These are phyloP conservation scores for Zostera marina DNA, from an alignment of 116 monocot genomes.

Conservation along the genomic window DNA sequence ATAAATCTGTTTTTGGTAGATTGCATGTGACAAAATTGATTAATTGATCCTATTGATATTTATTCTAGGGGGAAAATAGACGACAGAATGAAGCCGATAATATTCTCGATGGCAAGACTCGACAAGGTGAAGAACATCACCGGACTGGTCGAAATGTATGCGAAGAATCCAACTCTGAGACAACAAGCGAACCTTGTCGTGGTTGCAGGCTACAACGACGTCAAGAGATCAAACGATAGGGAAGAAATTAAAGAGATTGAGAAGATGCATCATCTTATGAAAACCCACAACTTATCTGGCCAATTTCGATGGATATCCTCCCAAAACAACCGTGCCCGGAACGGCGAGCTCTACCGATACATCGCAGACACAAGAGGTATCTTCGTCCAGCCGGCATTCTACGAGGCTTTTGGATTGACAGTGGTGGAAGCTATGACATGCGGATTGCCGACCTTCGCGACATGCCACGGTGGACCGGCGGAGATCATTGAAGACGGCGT, in stretches of 20 bases:
- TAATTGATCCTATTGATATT: too few relatives aligned
- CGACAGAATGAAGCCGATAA: constrained; percentile 68
- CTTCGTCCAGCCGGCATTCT: too few relatives aligned
- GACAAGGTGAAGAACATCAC: constrained; percentile 82
- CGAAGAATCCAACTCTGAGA: constrained; percentile 37
- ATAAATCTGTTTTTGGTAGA: too few relatives aligned
- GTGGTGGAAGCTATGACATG: constrained; percentile 94
- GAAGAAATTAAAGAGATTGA: constrained; percentile 85
- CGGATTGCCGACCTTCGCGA: constrained; percentile 83
- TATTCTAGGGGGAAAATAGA: constrained; percentile 58
- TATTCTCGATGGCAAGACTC: constrained; percentile 96
- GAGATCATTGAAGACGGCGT: constrained; percentile 79
- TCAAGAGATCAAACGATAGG: constrained; percentile 55
- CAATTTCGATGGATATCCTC: constrained; percentile 83
- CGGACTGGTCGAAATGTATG: constrained; percentile 61
- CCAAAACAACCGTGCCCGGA: constrained; percentile 64
- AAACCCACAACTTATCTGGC: constrained; percentile 47
- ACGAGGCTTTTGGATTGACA: constrained; percentile 87
- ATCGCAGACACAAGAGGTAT: constrained; percentile 77
- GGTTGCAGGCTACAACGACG: constrained; percentile 72
- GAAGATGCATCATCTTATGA: constrained; percentile 76
- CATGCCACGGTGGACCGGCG: constrained; percentile 76
- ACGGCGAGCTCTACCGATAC: constrained; percentile 94
- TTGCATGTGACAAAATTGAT: too few relatives aligned
- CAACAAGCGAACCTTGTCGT: constrained; percentile 68